Evolutionary conservation across 345 rosid genomes (phyloP).

Genomic region (Pugionium dolabratum): DNA sequence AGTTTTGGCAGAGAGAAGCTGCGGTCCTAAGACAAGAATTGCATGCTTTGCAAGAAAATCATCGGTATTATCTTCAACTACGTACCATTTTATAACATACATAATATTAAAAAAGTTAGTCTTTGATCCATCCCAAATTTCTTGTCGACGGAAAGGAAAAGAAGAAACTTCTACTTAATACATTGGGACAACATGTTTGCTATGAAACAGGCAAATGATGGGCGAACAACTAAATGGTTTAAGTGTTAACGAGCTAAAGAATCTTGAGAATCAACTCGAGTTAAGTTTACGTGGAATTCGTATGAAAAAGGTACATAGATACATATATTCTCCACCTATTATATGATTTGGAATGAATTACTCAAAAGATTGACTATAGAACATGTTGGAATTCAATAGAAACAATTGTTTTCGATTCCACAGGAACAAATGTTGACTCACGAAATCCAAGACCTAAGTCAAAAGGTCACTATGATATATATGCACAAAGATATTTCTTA

Average conservation of each 20-base stretch:
- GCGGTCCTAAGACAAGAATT: constrained; percentile 61
- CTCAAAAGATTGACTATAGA: constrained; percentile 14
- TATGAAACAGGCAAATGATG: constrained; percentile 57
- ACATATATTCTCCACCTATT: background rate
- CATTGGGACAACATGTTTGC: constrained; percentile 12
- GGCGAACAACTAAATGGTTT: constrained; percentile 75
- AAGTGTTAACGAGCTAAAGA: constrained; percentile 53
- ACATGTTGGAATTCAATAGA: constrained; percentile 14
- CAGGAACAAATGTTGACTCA: constrained; percentile 56
- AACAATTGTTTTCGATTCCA: constrained; percentile 28
- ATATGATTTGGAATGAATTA: constrained; percentile 3
- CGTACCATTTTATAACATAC: background rate
- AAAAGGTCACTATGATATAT: constrained; percentile 43
- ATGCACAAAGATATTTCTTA: background rate
- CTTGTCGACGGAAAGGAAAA: background rate
- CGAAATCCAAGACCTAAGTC: constrained; percentile 57
- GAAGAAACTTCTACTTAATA: constrained; percentile 7
- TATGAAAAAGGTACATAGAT: constrained; percentile 54
- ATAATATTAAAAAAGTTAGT: background rate
- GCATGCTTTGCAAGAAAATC: constrained; percentile 61
- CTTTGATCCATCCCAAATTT: background rate
- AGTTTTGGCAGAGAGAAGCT: constrained; percentile 78
- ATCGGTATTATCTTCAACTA: constrained; percentile 42
- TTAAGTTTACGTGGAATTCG: constrained; percentile 66
- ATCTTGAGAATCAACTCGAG: constrained; percentile 64